These are phyloP conservation scores for Laetiporus sulphureus DNA, from an alignment of 1,284 basidiomycete genomes.

Conservation along the genomic window DNA sequence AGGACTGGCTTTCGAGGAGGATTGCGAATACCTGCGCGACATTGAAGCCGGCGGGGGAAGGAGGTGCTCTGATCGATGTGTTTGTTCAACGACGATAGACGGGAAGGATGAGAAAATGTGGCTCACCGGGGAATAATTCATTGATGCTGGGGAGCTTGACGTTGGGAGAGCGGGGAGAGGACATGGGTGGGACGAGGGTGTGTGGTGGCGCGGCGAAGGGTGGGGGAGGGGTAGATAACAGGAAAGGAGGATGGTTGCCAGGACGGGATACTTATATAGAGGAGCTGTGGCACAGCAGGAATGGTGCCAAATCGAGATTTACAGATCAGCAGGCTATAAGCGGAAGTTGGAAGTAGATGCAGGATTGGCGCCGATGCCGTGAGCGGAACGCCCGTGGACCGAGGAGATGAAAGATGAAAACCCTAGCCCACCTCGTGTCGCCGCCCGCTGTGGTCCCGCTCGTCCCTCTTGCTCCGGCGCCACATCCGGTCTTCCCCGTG, in stretches of 20 bases:
- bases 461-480: not conserved
- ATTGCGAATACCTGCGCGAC: no score
- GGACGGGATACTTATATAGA: conserved; percentile 7
- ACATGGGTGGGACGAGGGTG: conserved; percentile 6
- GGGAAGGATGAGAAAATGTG: conserved; percentile 8
- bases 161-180: conserved; percentile 9
- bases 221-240: not conserved
- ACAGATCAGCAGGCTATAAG: conserved; percentile 3
- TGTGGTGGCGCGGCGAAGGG: not conserved
- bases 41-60: not conserved
- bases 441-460: not conserved
- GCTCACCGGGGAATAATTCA: conserved; percentile 22
- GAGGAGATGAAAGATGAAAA: not conserved
- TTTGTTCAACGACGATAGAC: not conserved
- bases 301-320: conserved; percentile 10
- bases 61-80: not conserved
- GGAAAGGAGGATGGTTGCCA: conserved; percentile 3
- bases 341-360: no score
- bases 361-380: conserved; percentile 4
- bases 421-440: not conserved
- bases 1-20: no score
- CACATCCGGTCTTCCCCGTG: not conserved
- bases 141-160: conserved; percentile 23
- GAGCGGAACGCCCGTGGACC: conserved; percentile 5
- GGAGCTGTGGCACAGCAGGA: conserved; percentile 5